Percentiles rank a stretch among this genome's conserved stretches.
phyloP scores from a whole-genome alignment of 208 protist genomes.

The Leptomonas seymouri region DNA sequence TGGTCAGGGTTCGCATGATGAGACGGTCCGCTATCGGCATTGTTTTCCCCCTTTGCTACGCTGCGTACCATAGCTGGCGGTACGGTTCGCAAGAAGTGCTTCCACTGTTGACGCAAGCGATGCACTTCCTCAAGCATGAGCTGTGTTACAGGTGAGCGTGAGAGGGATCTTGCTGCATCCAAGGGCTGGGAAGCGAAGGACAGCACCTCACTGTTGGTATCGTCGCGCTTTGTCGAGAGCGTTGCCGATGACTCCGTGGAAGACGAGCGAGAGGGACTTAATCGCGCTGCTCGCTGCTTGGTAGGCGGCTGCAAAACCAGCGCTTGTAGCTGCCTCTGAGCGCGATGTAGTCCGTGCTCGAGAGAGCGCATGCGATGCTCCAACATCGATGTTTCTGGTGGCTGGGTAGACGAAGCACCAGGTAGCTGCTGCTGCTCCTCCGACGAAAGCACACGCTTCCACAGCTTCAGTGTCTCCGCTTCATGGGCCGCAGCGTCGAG shows the following conservation, averaged over 20 bases:
- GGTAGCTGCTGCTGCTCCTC: slow-evolving; percentile 12
- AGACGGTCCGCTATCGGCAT: not conserved
- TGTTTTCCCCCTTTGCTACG: not conserved
- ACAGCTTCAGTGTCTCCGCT: slow-evolving; percentile 19
- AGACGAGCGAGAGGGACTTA: not conserved
- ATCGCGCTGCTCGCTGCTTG: not conserved
- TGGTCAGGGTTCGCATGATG: no score
- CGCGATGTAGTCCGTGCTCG: not conserved
- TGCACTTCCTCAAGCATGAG: slow-evolving; percentile 44
- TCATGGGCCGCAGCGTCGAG: slow-evolving; percentile 38
- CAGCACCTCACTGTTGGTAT: not conserved
- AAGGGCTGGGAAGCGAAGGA: not conserved
- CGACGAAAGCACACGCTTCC: slow-evolving; percentile 15
- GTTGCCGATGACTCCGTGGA: not conserved
- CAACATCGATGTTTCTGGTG: not conserved
- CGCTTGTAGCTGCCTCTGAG: not conserved
- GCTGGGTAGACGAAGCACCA: not conserved
- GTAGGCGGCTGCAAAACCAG: not conserved
- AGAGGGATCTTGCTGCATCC: not conserved
- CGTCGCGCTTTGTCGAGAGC: not conserved
- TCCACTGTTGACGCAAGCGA: slow-evolving; percentile 55
- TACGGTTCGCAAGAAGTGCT: slow-evolving; percentile 30
- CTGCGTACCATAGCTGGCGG: not conserved
- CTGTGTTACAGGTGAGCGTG: slow-evolving; percentile 14
- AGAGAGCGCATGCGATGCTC: not conserved